These are phyloP conservation scores for Paramecium caudatum DNA, from an alignment of 73 alveolate species.

Conservation along the genomic window DNA sequence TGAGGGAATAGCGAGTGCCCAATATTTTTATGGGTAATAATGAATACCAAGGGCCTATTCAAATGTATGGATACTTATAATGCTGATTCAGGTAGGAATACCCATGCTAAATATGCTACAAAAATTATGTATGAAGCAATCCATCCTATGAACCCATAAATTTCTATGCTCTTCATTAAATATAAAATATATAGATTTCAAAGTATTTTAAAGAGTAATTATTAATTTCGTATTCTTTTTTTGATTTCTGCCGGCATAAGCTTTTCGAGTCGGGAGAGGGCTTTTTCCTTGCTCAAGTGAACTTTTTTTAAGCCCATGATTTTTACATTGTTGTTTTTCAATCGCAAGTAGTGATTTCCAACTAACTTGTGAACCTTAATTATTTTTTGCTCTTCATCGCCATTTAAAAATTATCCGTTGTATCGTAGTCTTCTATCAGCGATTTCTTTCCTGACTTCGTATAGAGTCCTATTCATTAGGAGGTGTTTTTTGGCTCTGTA, in stretches of 20 bases:
- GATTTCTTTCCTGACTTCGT: slow-evolving; percentile 61
- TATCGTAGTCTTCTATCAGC: slow-evolving; percentile 70
- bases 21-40: slow-evolving; percentile 76
- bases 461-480: slow-evolving; percentile 63
- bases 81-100: slow-evolving; percentile 73
- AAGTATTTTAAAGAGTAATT: slow-evolving; percentile 31
- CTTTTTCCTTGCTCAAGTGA: neutral
- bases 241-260: slow-evolving; percentile 3
- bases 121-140: slow-evolving; percentile 70
- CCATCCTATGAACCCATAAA: slow-evolving; percentile 80
- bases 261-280: neutral
- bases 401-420: slow-evolving; percentile 60
- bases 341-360: slow-evolving; percentile 18
- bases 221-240: slow-evolving; percentile 37
- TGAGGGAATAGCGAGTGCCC: slow-evolving; percentile 80
- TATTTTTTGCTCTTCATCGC: slow-evolving; percentile 65
- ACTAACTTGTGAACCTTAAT: slow-evolving; percentile 22
- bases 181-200: slow-evolving; percentile 9
- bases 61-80: neutral
- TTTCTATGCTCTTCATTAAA: slow-evolving; percentile 75
- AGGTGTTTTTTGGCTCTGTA: slow-evolving; percentile 56
- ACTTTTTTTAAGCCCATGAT: slow-evolving; percentile 17
- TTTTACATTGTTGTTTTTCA: slow-evolving; percentile 13
- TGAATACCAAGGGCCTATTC: slow-evolving; percentile 74
- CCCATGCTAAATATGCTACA: slow-evolving; percentile 75